Evolutionary conservation across 2,329 filamentous ascomycete species (phyloP).

Genomic region (Magnaporthiopsis incrustans): DNA sequence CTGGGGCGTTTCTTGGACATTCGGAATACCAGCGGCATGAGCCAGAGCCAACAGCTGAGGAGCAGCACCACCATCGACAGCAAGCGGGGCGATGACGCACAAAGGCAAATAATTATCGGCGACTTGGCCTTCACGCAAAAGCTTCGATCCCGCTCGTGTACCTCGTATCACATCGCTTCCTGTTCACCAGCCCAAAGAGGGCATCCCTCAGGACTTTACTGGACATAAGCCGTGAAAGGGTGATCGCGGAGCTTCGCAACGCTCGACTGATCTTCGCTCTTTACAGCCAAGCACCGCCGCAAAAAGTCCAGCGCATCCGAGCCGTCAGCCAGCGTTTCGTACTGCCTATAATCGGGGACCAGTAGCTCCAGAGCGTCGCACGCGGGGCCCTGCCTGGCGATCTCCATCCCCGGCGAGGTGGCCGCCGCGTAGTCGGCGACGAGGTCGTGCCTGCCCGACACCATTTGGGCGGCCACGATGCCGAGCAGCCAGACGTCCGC

Average conservation of each 20-base stretch:
- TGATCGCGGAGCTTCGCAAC: background rate
- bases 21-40: no score
- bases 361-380: background rate
- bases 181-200: no score
- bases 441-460: background rate
- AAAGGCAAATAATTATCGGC: no score
- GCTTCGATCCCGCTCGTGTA: no score
- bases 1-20: no score
- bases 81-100: no score
- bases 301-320: background rate
- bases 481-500: conserved; percentile 1
- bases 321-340: background rate
- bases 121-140: no score
- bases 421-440: background rate
- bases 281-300: background rate
- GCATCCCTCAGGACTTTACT: no score
- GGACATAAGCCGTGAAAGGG: background rate
- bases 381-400: background rate
- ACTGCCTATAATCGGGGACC: background rate
- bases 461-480: background rate
- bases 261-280: background rate
- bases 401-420: background rate
- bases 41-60: no score
- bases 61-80: no score
- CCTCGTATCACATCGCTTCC: no score